Conservation (phyloP, 164 flowering plant species). For the Magnolia changhungtana region DNA sequence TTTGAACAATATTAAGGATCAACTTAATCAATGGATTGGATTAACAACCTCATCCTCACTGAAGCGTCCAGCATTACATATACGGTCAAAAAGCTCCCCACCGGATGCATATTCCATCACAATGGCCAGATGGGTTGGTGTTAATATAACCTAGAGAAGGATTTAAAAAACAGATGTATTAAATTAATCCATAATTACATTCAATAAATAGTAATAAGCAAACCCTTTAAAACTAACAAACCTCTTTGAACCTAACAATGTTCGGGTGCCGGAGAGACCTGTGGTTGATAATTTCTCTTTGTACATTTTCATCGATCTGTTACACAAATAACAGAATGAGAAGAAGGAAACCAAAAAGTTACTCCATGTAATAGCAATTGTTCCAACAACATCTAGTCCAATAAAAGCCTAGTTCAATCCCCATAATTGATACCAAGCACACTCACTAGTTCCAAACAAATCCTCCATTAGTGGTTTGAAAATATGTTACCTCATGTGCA, state of each 20-base stretch:
- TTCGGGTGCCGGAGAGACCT: slow-evolving; percentile 6
- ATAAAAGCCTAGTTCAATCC: not conserved
- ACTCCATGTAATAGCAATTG: not conserved
- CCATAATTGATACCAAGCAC: not conserved
- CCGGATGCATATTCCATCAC: slow-evolving; percentile 11
- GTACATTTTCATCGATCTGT: slow-evolving; percentile 10
- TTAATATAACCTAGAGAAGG: slow-evolving; percentile 7
- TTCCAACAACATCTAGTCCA: not conserved
- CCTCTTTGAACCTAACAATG: slow-evolving; percentile 8
- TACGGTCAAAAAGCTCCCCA: slow-evolving; percentile 78
- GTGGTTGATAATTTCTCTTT: slow-evolving; percentile 7
- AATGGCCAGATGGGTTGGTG: slow-evolving; percentile 11
- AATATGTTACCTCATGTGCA: not conserved
- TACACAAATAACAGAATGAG: not conserved
- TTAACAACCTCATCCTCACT: slow-evolving; percentile 81
- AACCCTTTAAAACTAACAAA: not conserved
- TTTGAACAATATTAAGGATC: not conserved
- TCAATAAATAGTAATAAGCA: not conserved
- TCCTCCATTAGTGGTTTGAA: not conserved
- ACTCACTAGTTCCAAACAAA: not conserved
- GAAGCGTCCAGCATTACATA: slow-evolving; percentile 87
- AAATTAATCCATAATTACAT: not conserved
- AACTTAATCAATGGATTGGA: not conserved
- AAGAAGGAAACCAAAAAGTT: not conserved
- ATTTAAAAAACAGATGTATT: not conserved